These are phyloP conservation scores for Candida argentea DNA, from an alignment of 805 yeast genomes.

Conservation along the genomic window DNA sequence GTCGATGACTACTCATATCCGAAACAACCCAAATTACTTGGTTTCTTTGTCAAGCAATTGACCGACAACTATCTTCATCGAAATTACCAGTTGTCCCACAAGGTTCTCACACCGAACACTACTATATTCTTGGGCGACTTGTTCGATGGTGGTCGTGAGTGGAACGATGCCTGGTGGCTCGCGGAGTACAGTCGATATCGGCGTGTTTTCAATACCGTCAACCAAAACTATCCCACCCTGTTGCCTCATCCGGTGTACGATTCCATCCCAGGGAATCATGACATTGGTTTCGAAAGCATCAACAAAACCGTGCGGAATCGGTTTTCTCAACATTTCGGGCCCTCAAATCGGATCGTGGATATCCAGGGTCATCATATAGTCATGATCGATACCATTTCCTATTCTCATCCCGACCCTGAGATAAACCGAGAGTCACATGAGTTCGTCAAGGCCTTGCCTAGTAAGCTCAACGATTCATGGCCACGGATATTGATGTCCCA, in stretches of 20 bases:
- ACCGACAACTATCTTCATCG: conserved; percentile 74
- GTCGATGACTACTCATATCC: conserved; percentile 88
- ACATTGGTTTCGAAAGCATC: conserved; percentile 85
- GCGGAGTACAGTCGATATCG: conserved; percentile 63
- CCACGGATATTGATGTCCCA: conserved; percentile 75
- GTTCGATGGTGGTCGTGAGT: conserved; percentile 90
- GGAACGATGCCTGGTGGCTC: conserved; percentile 58
- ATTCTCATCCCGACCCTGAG: conserved; percentile 44
- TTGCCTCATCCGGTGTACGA: conserved; percentile 29
- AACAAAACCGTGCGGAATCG: conserved; percentile 46
- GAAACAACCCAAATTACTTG: conserved; percentile 41
- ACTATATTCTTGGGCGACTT: conserved; percentile 81
- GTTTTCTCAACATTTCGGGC: conserved; percentile 68
- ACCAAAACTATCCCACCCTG: conserved; percentile 37
- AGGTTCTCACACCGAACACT: conserved; percentile 58
- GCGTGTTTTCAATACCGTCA: conserved; percentile 54
- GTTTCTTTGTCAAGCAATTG: conserved; percentile 46
- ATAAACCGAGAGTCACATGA: conserved; percentile 40
- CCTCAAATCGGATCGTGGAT: conserved; percentile 43
- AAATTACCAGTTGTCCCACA: conserved; percentile 55
- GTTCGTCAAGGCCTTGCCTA: conserved; percentile 35
- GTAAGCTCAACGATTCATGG: conserved; percentile 14
- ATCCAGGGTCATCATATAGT: conserved; percentile 65
- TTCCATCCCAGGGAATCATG: conserved; percentile 84
- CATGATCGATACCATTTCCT: conserved; percentile 72